Conservation (phyloP, 1,139 yeast genomes). For the Pneumocystis canis region DNA sequence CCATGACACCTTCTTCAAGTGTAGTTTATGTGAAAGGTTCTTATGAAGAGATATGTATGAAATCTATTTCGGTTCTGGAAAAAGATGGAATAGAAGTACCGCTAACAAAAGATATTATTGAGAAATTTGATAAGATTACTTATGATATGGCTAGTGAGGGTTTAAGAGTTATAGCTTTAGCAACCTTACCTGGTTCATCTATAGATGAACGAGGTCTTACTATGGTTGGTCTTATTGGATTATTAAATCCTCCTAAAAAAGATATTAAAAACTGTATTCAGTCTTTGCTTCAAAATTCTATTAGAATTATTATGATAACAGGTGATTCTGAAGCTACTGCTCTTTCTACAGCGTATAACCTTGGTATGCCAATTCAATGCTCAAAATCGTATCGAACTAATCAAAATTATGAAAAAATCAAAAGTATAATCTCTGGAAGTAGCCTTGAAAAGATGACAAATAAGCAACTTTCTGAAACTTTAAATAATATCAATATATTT, state of each 20-base stretch:
- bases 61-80: slow-evolving; percentile 46
- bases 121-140: slow-evolving; percentile 40
- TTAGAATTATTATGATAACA: slow-evolving; percentile 90
- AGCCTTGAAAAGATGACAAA: slow-evolving; percentile 59
- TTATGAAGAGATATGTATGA: slow-evolving; percentile 52
- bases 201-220: slow-evolving; percentile 36
- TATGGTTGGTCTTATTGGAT: slow-evolving; percentile 76
- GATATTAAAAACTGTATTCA: slow-evolving; percentile 61
- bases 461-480: slow-evolving; percentile 53
- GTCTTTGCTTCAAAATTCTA: slow-evolving; percentile 74
- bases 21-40: slow-evolving; percentile 81
- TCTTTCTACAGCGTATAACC: slow-evolving; percentile 69
- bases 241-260: slow-evolving; percentile 94
- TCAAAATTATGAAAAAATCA: slow-evolving; percentile 26
- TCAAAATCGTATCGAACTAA: slow-evolving; percentile 25
- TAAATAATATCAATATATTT: slow-evolving; percentile 73
- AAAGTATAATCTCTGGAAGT: slow-evolving; percentile 68
- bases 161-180: slow-evolving; percentile 66
- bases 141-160: slow-evolving; percentile 65
- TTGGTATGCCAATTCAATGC: slow-evolving; percentile 63
- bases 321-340: slow-evolving; percentile 97
- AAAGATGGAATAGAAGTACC: slow-evolving; percentile 40
- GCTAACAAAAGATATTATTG: slow-evolving; percentile 37
- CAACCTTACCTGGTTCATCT: slow-evolving; percentile 23
- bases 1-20: slow-evolving; percentile 29